Percentiles rank a stretch among this genome's conserved stretches.
These are phyloP conservation scores for Cystobasidiaceae sp. DNA, from an alignment of 1,284 basidiomycete genomes.

Conservation along the genomic window DNA sequence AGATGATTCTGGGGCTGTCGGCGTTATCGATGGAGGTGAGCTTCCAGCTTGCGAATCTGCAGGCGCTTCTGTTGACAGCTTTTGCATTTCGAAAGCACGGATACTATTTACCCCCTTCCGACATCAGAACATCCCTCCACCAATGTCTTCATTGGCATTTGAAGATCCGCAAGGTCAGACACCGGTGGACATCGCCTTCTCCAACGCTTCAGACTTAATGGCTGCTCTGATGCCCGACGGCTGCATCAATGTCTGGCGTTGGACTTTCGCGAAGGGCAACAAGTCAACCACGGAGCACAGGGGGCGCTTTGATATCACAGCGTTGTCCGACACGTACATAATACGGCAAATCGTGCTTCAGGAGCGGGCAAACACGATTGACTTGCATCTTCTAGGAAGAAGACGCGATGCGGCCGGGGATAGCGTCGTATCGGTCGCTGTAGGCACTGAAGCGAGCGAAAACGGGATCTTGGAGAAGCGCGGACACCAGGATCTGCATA, in stretches of 20 bases:
- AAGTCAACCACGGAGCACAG: no score
- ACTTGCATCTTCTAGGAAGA: no score
- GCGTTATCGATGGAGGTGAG: slow-evolving; percentile 82
- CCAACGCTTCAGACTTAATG: slow-evolving; percentile 57
- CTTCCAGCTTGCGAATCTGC: slow-evolving; percentile 13
- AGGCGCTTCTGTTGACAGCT: not conserved
- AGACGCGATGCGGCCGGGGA: no score
- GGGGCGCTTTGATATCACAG: no score
- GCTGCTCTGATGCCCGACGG: slow-evolving; percentile 58
- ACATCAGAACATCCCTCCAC: slow-evolving; percentile 87
- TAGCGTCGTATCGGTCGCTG: no score
- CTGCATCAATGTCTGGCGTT: slow-evolving; percentile 58
- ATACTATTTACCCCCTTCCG: slow-evolving; percentile 87
- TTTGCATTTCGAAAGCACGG: slow-evolving; percentile 53
- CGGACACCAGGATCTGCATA: no score
- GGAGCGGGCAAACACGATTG: no score
- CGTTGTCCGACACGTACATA: no score
- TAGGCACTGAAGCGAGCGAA: no score
- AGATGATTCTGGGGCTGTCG: slow-evolving; percentile 75
- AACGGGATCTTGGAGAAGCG: no score
- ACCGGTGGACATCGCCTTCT: slow-evolving; percentile 66
- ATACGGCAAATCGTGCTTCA: no score
- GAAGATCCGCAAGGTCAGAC: slow-evolving; percentile 41
- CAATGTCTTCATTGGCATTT: slow-evolving; percentile 66
- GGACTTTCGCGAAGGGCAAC: slow-evolving; percentile 30